These are phyloP conservation scores for Strobilomyces echinocephalus DNA, from an alignment of 768 basidiomycete genomes.

Conservation along the genomic window DNA sequence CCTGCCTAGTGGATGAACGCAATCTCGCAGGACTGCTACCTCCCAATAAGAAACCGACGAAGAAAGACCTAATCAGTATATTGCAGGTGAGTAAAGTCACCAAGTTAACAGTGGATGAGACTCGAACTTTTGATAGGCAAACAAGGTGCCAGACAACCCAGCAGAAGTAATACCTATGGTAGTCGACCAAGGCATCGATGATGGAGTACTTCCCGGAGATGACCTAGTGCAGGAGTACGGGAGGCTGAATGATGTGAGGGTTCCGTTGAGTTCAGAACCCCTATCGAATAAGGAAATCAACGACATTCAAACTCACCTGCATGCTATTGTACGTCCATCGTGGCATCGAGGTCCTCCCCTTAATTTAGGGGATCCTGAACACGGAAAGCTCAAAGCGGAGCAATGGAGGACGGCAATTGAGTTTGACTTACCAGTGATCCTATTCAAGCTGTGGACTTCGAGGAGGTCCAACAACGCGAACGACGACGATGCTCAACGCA, in stretches of 20 bases:
- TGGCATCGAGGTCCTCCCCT: background rate
- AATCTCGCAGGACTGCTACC: no score
- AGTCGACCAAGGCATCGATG: background rate
- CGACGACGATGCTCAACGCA: no score
- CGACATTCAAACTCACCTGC: background rate
- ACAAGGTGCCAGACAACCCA: no score
- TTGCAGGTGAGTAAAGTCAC: no score
- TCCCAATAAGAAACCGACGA: background rate
- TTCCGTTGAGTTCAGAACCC: no score
- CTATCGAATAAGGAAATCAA: background rate
- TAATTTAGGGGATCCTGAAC: background rate
- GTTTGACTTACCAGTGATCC: background rate
- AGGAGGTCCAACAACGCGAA: no score
- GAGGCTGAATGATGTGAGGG: no score
- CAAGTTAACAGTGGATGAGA: no score
- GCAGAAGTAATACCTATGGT: no score
- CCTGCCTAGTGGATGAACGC: no score
- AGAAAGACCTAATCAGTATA: background rate
- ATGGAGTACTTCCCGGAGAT: background rate
- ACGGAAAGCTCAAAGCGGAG: background rate
- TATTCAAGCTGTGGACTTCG: no score
- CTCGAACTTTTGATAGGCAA: no score
- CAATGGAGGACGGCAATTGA: background rate
- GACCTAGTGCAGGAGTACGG: background rate
- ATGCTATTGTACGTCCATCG: background rate